phyloP scores from a whole-genome alignment of 1,139 yeast species.

The Tardiomyces blankii region DNA sequence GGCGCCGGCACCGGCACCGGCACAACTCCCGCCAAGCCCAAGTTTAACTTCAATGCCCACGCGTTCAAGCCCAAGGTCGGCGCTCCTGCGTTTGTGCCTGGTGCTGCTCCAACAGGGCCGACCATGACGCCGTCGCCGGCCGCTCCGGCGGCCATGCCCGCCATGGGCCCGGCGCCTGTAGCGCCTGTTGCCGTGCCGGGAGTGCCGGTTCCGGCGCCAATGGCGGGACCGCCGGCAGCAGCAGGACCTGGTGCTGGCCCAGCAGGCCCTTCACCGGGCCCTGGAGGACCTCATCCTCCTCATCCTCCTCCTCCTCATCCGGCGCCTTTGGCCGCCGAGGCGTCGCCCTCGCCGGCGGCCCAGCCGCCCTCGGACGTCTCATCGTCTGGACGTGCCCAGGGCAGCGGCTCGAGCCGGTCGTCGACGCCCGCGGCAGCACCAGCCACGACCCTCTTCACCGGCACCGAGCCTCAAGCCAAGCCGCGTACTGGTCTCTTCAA shows the following conservation, averaged over 20 bases:
- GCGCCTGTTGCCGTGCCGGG: slow-evolving; percentile 5
- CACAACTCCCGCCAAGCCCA: slow-evolving; percentile 10
- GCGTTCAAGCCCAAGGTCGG: slow-evolving; percentile 62
- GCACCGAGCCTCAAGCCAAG: slow-evolving; percentile 38
- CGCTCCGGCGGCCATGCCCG: slow-evolving; percentile 7
- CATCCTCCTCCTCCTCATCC: slow-evolving; percentile 6
- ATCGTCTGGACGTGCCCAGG: slow-evolving; percentile 5
- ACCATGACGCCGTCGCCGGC: slow-evolving; percentile 11
- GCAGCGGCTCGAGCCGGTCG: neutral
- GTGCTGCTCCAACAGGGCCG: slow-evolving; percentile 4
- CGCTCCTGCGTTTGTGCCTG: slow-evolving; percentile 61
- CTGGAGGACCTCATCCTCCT: too few relatives aligned
- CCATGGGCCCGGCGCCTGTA: slow-evolving; percentile 13
- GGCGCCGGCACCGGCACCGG: slow-evolving; percentile 2
- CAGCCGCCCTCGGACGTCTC: slow-evolving; percentile 3
- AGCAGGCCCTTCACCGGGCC: too few relatives aligned
- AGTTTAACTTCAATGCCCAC: slow-evolving; percentile 43
- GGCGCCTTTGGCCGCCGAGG: slow-evolving; percentile 2
- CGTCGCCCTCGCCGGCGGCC: slow-evolving; percentile 8
- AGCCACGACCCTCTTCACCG: slow-evolving; percentile 33
- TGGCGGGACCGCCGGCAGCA: neutral
- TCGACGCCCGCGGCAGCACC: slow-evolving; percentile 9
- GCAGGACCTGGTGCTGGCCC: neutral
- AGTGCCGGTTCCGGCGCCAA: neutral
- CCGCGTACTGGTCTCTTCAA: slow-evolving; percentile 40